Evolutionary conservation across 805 yeast species (phyloP).

Genomic region (Wickerhamomyces bovis): DNA sequence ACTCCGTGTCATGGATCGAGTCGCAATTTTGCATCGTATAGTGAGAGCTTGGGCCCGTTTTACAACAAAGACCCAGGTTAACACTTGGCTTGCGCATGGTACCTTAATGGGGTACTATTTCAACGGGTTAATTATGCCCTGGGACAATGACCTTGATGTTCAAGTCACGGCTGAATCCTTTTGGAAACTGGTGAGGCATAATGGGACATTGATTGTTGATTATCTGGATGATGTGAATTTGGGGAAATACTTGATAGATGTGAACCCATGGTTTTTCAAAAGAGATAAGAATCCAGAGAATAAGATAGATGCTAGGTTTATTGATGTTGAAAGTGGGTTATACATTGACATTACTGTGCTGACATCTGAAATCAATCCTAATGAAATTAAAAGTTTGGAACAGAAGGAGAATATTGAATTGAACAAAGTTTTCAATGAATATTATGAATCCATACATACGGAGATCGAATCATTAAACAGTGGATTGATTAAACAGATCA

Average conservation of each 20-base stretch:
- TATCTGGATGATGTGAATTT: constrained; percentile 8
- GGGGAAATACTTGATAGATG: constrained; percentile 49
- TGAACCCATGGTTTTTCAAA: constrained; percentile 38
- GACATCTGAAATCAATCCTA: constrained; percentile 1
- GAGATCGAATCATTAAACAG: not conserved
- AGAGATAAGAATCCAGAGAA: constrained; percentile 49
- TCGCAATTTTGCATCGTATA: constrained; percentile 20
- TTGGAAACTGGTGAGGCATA: constrained; percentile 7
- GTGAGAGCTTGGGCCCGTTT: constrained; percentile 21
- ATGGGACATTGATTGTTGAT: constrained; percentile 11
- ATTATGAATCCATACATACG: constrained; percentile 9
- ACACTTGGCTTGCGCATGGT: constrained; percentile 63
- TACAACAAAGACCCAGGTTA: constrained; percentile 6
- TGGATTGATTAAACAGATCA: not conserved
- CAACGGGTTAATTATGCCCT: constrained; percentile 56
- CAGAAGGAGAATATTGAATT: constrained; percentile 3
- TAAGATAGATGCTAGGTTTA: constrained; percentile 66
- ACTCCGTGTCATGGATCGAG: constrained; percentile 15
- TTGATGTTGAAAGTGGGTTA: constrained; percentile 62
- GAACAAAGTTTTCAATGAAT: constrained; percentile 7
- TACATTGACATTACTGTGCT: constrained; percentile 62
- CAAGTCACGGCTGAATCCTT: constrained; percentile 40
- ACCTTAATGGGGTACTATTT: constrained; percentile 58
- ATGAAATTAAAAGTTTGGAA: not conserved
- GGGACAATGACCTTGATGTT: constrained; percentile 66